phyloP scores from a whole-genome alignment of 305 asterid species.

The Fraxinus angustifolia region DNA sequence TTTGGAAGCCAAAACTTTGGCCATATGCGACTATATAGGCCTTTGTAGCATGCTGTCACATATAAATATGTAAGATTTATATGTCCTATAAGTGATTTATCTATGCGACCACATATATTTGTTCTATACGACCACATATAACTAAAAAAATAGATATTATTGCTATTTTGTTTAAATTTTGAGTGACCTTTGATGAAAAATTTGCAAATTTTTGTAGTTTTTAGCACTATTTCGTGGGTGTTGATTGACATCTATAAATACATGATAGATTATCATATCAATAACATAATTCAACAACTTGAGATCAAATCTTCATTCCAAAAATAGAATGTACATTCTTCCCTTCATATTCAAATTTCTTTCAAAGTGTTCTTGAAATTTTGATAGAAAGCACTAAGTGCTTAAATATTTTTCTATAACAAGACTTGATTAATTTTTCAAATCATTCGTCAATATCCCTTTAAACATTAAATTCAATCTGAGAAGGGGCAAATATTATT shows the following conservation, averaged over 20 bases:
- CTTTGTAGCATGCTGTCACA: background rate
- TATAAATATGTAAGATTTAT: background rate
- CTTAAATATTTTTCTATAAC: too few species aligned
- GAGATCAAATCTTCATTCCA: background rate
- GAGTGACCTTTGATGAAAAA: background rate
- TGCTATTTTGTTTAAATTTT: too few species aligned
- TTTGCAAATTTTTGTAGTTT: background rate
- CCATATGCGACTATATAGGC: background rate
- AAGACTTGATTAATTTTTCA: too few species aligned
- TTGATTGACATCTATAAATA: background rate
- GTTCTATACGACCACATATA: too few species aligned
- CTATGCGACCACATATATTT: background rate
- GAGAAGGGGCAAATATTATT: too few species aligned
- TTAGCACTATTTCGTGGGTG: background rate
- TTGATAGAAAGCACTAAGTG: too few species aligned
- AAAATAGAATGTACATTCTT: background rate
- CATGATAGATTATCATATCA: background rate
- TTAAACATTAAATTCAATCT: too few species aligned
- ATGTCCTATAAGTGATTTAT: background rate
- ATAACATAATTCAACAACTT: background rate
- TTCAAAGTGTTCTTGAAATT: background rate
- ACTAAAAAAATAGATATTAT: too few species aligned
- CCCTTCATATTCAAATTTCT: background rate
- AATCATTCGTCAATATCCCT: too few species aligned
- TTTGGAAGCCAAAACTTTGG: background rate